These are phyloP conservation scores for Trichoderma reesei DNA, from an alignment of 495 filamentous ascomycete species.

Conservation along the genomic window DNA sequence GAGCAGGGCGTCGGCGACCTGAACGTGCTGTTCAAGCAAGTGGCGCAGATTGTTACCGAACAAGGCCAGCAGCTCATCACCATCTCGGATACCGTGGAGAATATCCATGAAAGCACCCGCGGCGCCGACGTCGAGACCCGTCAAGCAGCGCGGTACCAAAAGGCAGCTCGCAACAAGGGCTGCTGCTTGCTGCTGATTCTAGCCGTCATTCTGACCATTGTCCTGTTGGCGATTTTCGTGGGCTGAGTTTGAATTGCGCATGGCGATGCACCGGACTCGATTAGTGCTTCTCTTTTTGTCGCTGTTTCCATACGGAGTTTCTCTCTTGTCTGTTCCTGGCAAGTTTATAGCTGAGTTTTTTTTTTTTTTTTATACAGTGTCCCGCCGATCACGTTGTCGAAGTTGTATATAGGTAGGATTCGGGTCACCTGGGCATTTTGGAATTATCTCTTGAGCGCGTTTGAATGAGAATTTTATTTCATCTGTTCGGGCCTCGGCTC, in stretches of 20 bases:
- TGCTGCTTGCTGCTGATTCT: conserved; percentile 90
- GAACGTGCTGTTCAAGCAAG: conserved; percentile 93
- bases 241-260: conserved; percentile 33
- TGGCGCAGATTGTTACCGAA: conserved; percentile 90
- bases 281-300: not conserved
- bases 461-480: conserved; percentile 4
- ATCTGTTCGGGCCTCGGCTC: conserved; percentile 7
- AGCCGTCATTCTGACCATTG: conserved; percentile 75
- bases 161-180: conserved; percentile 80
- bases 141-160: conserved; percentile 80
- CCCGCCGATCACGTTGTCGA: not conserved
- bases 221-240: conserved; percentile 73
- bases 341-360: not conserved
- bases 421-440: conserved; percentile 14
- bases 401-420: conserved; percentile 7
- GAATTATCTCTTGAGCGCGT: conserved; percentile 13
- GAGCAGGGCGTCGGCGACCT: conserved; percentile 91
- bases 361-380: not conserved
- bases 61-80: conserved; percentile 86
- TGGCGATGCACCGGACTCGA: not conserved
- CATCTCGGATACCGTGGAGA: conserved; percentile 78
- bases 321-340: not conserved
- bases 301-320: conserved; percentile 5
- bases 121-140: conserved; percentile 80
- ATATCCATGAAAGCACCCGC: conserved; percentile 64